Base-by-base conservation (phyloP, 192 early-diverging fungal species). In the Backusella sp. region DNA sequence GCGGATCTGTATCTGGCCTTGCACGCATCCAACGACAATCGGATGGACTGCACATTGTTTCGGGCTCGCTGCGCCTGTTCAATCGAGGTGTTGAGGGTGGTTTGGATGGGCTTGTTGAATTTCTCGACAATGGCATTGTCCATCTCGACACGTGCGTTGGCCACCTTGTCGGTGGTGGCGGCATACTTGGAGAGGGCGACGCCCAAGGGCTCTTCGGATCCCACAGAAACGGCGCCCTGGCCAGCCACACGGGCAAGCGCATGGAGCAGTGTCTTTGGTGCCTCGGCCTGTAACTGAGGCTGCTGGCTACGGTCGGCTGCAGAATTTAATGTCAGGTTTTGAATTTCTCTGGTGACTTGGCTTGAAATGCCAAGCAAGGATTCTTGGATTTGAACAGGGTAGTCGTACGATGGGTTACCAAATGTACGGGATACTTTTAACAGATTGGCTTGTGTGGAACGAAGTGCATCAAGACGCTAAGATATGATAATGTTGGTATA, bases 101-200 rank as follows among this genome's bases (percentile, higher is more conserved):
- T 88, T 49, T 84, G 80, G 46, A 94, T 88, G 3, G 97, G 97
- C 49, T 90, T 84, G 52, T 92, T 85, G 81, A 98, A 97, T 80
- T 91, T 91, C 41, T 76, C 79, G 32, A 84, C 79, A 74, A 96
- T 92, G 9, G 88, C 85, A 8, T 87, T 73, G 79, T 97, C 95
- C 93, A 91, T 88, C 66, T 86, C 87, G 23, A 96, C 59, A 72
- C 95, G 90, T 36, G 89, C 87, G 17, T 92, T 89, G 35, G 96
- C 98, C 44, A 98, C 89, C 76, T 90, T 90, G 62, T 98, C 96
- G 72, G 95, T 89, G 32, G 93, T 90, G n/a, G 87, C 84, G 0
- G 91, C 94, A 79, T 95, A 94, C 84, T 96, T 96, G 75, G 89
- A 89, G 81, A 98, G 80, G 3, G 95, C 96, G 11, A 90, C 90